These are phyloP conservation scores for Aspergillus quadrilineatus DNA, from an alignment of 2,329 filamentous ascomycete species.

Conservation along the genomic window DNA sequence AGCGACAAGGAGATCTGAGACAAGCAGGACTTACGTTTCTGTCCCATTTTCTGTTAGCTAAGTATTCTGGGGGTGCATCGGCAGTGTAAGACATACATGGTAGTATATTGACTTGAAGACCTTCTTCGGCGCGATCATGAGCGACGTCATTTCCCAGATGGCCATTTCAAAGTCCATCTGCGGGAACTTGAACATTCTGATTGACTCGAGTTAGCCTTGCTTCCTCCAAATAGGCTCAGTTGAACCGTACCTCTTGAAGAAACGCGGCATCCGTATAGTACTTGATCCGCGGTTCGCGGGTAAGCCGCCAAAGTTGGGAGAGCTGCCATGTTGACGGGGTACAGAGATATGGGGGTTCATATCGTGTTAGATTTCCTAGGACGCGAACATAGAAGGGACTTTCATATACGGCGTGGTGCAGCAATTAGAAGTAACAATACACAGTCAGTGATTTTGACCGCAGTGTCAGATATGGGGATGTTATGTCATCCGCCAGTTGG, in stretches of 20 bases:
- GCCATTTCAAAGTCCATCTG: slow-evolving; percentile 75
- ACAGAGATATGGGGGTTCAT: slow-evolving; percentile 63
- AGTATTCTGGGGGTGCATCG: background rate
- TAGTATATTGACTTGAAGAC: slow-evolving; percentile 71
- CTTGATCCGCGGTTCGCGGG: slow-evolving; percentile 52
- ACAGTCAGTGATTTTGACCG: background rate
- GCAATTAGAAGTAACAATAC: background rate
- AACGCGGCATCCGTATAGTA: slow-evolving; percentile 60
- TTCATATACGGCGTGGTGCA: slow-evolving; percentile 10
- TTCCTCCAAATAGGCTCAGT: background rate
- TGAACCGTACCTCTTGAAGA: slow-evolving; percentile 58
- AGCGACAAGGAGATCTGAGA: background rate
- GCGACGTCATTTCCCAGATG: slow-evolving; percentile 69
- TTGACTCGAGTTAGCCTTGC: background rate
- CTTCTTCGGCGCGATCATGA: slow-evolving; percentile 68
- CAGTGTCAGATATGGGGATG: background rate
- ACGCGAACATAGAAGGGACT: background rate
- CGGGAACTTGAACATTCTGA: slow-evolving; percentile 66
- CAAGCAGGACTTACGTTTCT: slow-evolving; percentile 40
- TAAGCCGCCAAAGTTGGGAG: slow-evolving; percentile 53
- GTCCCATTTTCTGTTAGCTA: background rate
- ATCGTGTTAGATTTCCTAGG: slow-evolving; percentile 15
- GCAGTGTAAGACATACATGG: slow-evolving; percentile 51
- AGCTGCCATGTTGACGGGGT: slow-evolving; percentile 57
- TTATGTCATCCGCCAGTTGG: slow-evolving; percentile 15